Conservation (phyloP, 306 rosid genomes). For the Abrus pulchellus region DNA sequence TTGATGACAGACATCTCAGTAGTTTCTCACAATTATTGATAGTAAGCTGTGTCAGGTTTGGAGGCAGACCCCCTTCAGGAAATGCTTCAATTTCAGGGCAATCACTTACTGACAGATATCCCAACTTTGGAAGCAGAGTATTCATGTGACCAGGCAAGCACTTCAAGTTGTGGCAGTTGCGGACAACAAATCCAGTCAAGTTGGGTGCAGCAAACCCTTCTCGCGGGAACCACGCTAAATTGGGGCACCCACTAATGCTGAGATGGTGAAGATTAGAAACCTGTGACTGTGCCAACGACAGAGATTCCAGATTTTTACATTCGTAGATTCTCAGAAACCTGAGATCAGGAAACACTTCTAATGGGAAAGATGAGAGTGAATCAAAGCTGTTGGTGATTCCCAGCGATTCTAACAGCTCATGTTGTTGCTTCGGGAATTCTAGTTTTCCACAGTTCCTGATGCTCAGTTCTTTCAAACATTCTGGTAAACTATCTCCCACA, state of each 20-base stretch:
- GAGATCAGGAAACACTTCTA: slow-evolving; percentile 6
- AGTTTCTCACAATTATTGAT: neutral
- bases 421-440: neutral
- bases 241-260: too few species aligned
- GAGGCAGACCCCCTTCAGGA: too few species aligned
- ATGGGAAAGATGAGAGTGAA: slow-evolving; percentile 5
- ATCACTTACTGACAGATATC: neutral
- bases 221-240: too few species aligned
- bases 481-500: neutral
- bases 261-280: too few species aligned
- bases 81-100: neutral
- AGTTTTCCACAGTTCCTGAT: neutral
- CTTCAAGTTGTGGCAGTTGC: neutral
- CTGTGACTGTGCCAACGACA: neutral
- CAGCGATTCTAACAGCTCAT: neutral
- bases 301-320: neutral
- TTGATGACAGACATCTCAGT: neutral
- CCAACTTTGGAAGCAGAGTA: neutral
- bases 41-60: too few species aligned
- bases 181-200: neutral
- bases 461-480: neutral
- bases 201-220: neutral
- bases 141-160: neutral
- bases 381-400: neutral
- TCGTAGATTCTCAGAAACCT: accelerated